Base-by-base conservation (phyloP, 345 rosid genomes). In the Cardiospermum halicacabum region DNA sequence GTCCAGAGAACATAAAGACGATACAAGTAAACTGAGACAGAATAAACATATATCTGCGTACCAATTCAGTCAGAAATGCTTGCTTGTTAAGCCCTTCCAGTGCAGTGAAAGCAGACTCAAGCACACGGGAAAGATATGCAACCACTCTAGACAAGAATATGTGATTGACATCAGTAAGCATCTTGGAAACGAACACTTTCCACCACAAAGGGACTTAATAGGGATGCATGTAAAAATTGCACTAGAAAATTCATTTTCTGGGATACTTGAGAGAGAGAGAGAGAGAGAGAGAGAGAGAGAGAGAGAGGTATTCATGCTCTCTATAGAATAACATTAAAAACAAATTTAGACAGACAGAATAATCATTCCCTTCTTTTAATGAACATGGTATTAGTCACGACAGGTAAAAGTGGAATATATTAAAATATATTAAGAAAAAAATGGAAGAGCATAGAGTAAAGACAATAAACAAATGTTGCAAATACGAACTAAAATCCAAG, bases 81-180 rank as follows among this genome's bases (percentile, higher is more conserved):
- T 89, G 99, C 76, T 94, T 94, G 84, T 91, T 94, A 75, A 87
- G 96, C 74, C 97, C 96, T 71, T 94, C 99, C 48, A 91, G 77
- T 43, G 93, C 96, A 55, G 96, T 94, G 80, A 91, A 94, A 63
- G 99, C 91, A 58, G 96, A 77, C 77, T 94, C 96, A 63, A 94
- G 96, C 74, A 91, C 96, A 53, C 97, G 96, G 60, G 97, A 84
- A 78, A 94, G 93, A 74, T 94, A 94, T 31, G 96, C 96, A 76
- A 95, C 99, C 54, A 86, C 97, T 78, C 97, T 89, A 63, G 58
- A 64, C 57, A 75, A 49, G 56, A 53, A 55, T 25, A 72, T 11
- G 45, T 27, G 36, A 57, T 51, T 24, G 32, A 28, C 39, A 49
- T 64, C 34, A 34, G 11, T 15, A 31, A 65, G 18, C 1, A 64